A percentile compares a stretch with the other conserved stretches of the same genome.
Evolutionary conservation across 2,329 filamentous ascomycete genomes (phyloP).

Genomic region (Nectriaceae sp.): DNA sequence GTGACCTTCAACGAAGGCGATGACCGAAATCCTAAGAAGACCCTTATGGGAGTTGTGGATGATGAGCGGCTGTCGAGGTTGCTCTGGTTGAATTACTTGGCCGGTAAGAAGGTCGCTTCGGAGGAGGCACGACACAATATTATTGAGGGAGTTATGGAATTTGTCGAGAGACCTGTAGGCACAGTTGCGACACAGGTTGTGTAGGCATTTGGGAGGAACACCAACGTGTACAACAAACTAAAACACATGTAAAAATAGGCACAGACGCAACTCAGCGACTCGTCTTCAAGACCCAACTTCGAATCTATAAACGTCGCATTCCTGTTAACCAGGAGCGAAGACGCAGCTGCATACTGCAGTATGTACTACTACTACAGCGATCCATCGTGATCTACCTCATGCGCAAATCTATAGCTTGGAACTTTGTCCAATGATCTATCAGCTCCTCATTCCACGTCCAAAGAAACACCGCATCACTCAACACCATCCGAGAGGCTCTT

Average conservation of each 20-base stretch:
- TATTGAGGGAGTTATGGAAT: conserved; percentile 82
- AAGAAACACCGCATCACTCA: conserved; percentile 1
- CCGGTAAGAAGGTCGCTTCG: conserved; percentile 82
- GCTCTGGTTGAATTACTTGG: conserved; percentile 89
- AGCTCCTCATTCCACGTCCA: conserved; percentile 12
- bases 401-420: conserved; percentile 23
- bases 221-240: background rate
- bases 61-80: conserved; percentile 82
- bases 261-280: conserved; percentile 15
- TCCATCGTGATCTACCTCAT: too few species aligned
- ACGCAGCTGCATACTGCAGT: too few species aligned
- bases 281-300: too few species aligned
- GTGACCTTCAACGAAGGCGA: conserved; percentile 68
- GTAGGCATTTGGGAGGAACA: conserved; percentile 20
- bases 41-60: conserved; percentile 66
- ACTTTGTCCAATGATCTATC: conserved; percentile 14
- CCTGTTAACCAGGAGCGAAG: too few species aligned
- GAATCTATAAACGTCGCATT: too few species aligned
- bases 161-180: conserved; percentile 85
- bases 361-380: too few species aligned
- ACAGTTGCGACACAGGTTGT: conserved; percentile 81
- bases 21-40: conserved; percentile 46
- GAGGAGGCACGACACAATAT: conserved; percentile 80
- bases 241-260: conserved; percentile 25
- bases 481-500: conserved; percentile 27